Evolutionary conservation across 371 early-diverging fungal species (phyloP).

Genomic region (Chytridium lagenaria): DNA sequence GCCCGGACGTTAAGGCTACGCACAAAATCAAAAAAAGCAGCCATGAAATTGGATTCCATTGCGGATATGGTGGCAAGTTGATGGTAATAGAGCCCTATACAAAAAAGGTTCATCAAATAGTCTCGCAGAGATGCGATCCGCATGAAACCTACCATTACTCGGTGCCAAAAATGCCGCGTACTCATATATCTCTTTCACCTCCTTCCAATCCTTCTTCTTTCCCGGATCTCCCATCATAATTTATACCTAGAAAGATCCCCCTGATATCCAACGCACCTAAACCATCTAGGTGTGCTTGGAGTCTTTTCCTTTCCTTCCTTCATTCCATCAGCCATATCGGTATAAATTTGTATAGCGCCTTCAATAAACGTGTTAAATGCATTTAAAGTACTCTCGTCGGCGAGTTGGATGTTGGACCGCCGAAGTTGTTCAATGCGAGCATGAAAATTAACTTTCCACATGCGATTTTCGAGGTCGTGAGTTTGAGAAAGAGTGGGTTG

Average conservation of each 20-base stretch:
- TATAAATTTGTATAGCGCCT: conserved; percentile 16
- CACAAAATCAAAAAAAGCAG: conserved; percentile 31
- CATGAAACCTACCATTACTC: conserved; percentile 30
- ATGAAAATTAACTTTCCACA: conserved; percentile 43
- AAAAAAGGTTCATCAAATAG: not conserved
- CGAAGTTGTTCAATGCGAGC: conserved; percentile 37
- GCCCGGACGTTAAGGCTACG: conserved; percentile 36
- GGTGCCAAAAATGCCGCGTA: conserved; percentile 38
- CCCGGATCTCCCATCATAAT: conserved; percentile 4
- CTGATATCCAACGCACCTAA: conserved; percentile 31
- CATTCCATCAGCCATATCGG: not conserved
- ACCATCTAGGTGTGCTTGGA: conserved; percentile 33
- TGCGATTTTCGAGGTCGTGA: conserved; percentile 39
- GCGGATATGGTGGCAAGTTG: conserved; percentile 35
- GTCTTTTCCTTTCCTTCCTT: conserved; percentile 15
- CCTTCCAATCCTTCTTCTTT: conserved; percentile 27
- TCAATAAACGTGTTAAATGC: conserved; percentile 4
- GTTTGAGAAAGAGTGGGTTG: conserved; percentile 25
- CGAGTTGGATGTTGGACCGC: not conserved
- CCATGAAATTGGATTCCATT: conserved; percentile 18
- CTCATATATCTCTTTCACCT: conserved; percentile 23
- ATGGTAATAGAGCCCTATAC: conserved; percentile 36
- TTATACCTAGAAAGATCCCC: conserved; percentile 45
- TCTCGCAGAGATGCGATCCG: not conserved
- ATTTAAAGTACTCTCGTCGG: not conserved